These are phyloP conservation scores for Verbascum thapsus DNA, from an alignment of 257 asterid genomes.

Conservation along the genomic window DNA sequence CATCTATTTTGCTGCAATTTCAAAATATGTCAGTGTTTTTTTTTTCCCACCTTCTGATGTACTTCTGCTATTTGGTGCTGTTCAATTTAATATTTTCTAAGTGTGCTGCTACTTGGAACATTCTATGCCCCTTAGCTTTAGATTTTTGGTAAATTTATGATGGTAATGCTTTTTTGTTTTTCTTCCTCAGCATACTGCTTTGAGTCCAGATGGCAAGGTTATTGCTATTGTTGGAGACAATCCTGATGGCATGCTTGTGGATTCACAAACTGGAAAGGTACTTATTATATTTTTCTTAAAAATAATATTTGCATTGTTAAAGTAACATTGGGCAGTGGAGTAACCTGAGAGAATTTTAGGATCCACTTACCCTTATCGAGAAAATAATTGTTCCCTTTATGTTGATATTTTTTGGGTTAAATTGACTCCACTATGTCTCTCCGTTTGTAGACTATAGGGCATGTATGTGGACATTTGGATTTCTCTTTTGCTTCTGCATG, in stretches of 20 bases:
- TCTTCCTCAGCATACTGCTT: conserved; percentile 48
- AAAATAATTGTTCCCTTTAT: neutral
- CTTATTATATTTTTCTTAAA: neutral
- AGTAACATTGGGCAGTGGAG: conserved; percentile 7
- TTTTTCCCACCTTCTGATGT: neutral
- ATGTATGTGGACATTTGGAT: conserved; percentile 42
- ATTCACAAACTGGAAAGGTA: conserved; percentile 52
- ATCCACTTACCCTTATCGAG: neutral
- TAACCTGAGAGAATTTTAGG: neutral
- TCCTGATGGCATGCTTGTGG: conserved; percentile 47
- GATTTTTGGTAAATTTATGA: neutral
- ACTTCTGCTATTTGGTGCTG: neutral
- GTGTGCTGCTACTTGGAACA: neutral
- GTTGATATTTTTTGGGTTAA: neutral
- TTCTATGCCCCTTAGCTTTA: too few relatives aligned
- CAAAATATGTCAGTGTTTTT: neutral
- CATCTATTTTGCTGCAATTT: neutral
- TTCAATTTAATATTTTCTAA: neutral
- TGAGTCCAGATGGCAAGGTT: conserved; percentile 47
- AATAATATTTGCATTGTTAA: neutral
- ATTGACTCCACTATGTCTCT: conserved; percentile 6
- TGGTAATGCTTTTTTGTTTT: conserved; percentile 16
- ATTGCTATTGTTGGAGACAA: conserved; percentile 46
- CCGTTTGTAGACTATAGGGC: conserved; percentile 30
- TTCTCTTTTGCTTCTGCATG: conserved; percentile 51